Base-by-base conservation (phyloP, 345 rosid genomes). In the Hibiscus tridactylites region DNA sequence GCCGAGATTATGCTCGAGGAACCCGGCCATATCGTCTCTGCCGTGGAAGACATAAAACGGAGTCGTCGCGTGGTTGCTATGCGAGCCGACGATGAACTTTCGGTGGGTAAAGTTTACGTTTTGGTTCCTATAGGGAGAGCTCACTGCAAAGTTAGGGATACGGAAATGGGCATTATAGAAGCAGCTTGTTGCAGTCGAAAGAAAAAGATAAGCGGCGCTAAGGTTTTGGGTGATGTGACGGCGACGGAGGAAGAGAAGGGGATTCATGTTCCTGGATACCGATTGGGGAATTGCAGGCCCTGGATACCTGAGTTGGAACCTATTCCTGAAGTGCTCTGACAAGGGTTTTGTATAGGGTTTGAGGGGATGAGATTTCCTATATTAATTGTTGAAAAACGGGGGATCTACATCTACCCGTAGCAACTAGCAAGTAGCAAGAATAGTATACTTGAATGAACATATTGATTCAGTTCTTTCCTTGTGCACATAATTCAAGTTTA, bases 1-100 rank as follows among this genome's bases (percentile, higher is more conserved):
- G 90, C 82, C 0, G 90, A 86, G 78, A 72, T 82, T 58, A 84
- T 84, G 90, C 75, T 86, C 9, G 88, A 86, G 46, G 82, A 86
- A 11, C 85, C 86, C 3, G 86, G 83, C 54, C 71, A 74, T 47
- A 75, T 73, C 54, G 57, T 85, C 28, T 73, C 76, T 61, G 46
- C 66, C 1, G 73, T 58, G 15, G 77, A 76, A 50, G 73, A 76
- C 11, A 72, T 83, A 10, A 61, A 47, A 17, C 67, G 62, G 61
- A 73, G 65, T 19, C 74, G 77, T 10, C 80, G 78, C 8, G 42
- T 73, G 39, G 46, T 66, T 1, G 76, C 85, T 69, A 50, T 82
- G 73, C 74, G 73, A 17, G 90, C 88, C 4, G 85, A 85, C 50
- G 87, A 83, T 16, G 85, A 81, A 29, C 76, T 85, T 15, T 1